Conservation (phyloP, 2,329 filamentous ascomycete genomes). For the Rhynchosporium secalis region DNA sequence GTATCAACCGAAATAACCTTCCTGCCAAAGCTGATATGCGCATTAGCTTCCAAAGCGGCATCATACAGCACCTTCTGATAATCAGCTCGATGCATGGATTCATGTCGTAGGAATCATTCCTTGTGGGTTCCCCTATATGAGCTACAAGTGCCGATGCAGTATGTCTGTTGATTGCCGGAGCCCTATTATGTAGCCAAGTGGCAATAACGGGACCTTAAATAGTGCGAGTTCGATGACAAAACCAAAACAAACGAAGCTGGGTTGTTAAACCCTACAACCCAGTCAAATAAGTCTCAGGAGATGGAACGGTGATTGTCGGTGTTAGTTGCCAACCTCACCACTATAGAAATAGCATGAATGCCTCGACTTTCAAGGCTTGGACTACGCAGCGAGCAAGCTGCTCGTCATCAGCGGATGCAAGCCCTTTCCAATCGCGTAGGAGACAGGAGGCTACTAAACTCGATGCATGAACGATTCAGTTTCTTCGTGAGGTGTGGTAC, state of each 20-base stretch:
- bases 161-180: neutral
- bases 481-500: no score
- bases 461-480: no score
- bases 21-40: neutral
- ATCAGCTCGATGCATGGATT: constrained; percentile 18
- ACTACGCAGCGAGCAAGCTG: no score
- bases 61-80: constrained; percentile 20
- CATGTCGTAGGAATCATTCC: no score
- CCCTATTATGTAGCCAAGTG: neutral
- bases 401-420: no score
- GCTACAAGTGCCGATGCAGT: no score
- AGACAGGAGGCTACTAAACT: no score
- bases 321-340: neutral
- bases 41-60: constrained; percentile 13
- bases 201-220: neutral
- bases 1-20: constrained; percentile 37
- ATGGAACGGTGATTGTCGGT: neutral
- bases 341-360: no score
- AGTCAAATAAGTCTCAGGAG: neutral
- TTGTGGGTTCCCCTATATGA: no score
- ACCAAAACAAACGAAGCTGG: neutral
- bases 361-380: no score
- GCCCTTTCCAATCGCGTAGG: no score
- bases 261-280: neutral
- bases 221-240: neutral